Percentiles rank a stretch among this genome's conserved stretches.
Conservation (phyloP, 768 basidiomycete genomes). For the Goffeauzyma gilvescens region DNA sequence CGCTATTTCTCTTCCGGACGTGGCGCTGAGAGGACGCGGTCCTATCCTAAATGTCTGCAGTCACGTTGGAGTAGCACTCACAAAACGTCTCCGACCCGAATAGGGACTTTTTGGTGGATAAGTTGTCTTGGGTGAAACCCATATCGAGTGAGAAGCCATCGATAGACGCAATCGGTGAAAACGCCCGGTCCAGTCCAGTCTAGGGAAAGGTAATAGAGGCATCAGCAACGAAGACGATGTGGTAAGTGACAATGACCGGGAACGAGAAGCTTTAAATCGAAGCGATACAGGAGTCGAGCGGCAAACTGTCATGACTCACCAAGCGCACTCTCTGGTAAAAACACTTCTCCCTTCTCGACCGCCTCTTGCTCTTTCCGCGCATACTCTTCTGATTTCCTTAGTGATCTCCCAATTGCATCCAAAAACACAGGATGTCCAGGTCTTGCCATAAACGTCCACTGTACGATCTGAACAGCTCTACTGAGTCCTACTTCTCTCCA, state of each 20-base stretch:
- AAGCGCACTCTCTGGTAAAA: slow-evolving; percentile 19
- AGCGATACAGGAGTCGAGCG: too few species aligned
- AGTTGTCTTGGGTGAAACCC: slow-evolving; percentile 18
- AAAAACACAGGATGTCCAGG: slow-evolving; percentile 21
- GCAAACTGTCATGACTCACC: too few species aligned
- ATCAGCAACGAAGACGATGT: not conserved
- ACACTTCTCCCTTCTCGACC: slow-evolving; percentile 11
- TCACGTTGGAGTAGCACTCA: too few species aligned
- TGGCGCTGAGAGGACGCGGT: too few species aligned
- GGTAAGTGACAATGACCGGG: not conserved
- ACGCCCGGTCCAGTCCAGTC: slow-evolving; percentile 23
- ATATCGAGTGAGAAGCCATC: slow-evolving; percentile 20
- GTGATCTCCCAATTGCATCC: slow-evolving; percentile 15
- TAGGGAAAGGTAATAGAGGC: too few species aligned
- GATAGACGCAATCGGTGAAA: slow-evolving; percentile 20
- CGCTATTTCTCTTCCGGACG: too few species aligned
- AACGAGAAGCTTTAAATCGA: too few species aligned
- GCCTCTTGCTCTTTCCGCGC: slow-evolving; percentile 6
- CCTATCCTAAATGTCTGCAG: too few species aligned
- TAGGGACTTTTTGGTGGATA: slow-evolving; percentile 16
- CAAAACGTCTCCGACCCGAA: slow-evolving; percentile 20
- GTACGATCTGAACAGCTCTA: slow-evolving; percentile 19
- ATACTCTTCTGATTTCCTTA: slow-evolving; percentile 16
- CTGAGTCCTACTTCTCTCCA: slow-evolving; percentile 20
- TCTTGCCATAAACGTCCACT: slow-evolving; percentile 22